Evolutionary conservation across 2,329 filamentous ascomycete species (phyloP).

Genomic region (Calonectria pauciramosa): DNA sequence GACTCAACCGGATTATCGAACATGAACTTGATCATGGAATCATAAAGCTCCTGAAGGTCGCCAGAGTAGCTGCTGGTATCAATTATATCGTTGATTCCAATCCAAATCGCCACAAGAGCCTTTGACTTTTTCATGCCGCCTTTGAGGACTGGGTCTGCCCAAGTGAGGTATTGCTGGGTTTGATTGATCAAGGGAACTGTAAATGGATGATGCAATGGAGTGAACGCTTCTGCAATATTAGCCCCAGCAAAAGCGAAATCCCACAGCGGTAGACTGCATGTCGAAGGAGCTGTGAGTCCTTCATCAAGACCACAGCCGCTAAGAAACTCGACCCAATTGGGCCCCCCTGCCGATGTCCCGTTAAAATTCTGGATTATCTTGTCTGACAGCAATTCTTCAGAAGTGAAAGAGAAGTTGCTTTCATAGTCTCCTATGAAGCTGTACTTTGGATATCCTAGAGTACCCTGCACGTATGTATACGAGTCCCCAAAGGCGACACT

Average conservation of each 20-base stretch:
- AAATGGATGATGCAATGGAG: slow-evolving; percentile 18
- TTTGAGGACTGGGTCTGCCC: slow-evolving; percentile 19
- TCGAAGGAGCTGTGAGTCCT: slow-evolving; percentile 16
- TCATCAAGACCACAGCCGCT: slow-evolving; percentile 21
- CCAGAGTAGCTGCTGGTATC: background rate
- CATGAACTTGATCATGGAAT: slow-evolving; percentile 13
- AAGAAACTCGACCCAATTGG: slow-evolving; percentile 25
- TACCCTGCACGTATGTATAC: slow-evolving; percentile 27
- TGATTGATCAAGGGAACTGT: slow-evolving; percentile 25
- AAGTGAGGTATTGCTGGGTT: slow-evolving; percentile 27
- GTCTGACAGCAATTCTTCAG: slow-evolving; percentile 12
- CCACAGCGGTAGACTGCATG: slow-evolving; percentile 23
- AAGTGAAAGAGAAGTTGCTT: slow-evolving; percentile 19
- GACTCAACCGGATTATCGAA: slow-evolving; percentile 16
- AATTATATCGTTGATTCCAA: slow-evolving; percentile 26
- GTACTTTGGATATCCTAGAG: slow-evolving; percentile 19
- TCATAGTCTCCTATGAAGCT: slow-evolving; percentile 28
- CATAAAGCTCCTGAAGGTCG: slow-evolving; percentile 11
- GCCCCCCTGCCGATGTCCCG: slow-evolving; percentile 20
- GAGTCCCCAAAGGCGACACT: slow-evolving; percentile 29
- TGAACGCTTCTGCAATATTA: slow-evolving; percentile 10
- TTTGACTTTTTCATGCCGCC: slow-evolving; percentile 8
- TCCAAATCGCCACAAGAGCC: slow-evolving; percentile 25
- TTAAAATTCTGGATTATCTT: slow-evolving; percentile 19
- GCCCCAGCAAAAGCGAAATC: slow-evolving; percentile 27